Base-by-base conservation (phyloP, 148 eudicot genomes). In the Persicaria tinctoria region DNA sequence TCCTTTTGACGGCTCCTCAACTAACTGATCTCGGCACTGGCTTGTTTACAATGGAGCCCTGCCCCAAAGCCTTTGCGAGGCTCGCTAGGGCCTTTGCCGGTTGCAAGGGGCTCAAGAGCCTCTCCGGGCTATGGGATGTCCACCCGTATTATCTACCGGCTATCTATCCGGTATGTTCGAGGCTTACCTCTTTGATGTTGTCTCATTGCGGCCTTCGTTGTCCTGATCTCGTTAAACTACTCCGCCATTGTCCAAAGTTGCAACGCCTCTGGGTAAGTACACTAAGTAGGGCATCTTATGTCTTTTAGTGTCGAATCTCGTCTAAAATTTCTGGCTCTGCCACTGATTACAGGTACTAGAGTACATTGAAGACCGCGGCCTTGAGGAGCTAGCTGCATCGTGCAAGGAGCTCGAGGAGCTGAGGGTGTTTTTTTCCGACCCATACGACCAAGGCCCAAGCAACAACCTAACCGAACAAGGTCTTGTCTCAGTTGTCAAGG, bases 341-440 rank as follows among this genome's bases (percentile, higher is more conserved):
- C 41, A 32, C 2, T 32, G 41, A 32, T 32, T 5, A 18, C 45
- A 95, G 98, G 96, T 95, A 48, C 82, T 95, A 71, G 98, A 92
- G 77, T 85, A 82, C 83, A 89, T 95, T 57, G 98, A 92, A 86
- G 98, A 95, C 74, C 74, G 82, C 68, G 98, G 98, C 48, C 91
- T 92, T 11, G 87, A 87, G 74, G 80, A 84, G 60, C 80, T 95
- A 55, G 93, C 98, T 18, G 76, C 83, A 11, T 84, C 90, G 8
- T 95, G 98, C 83, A 92, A 92, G 82, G 89, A 92, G 75, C 85
- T 95, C 8, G 84, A 83, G 44, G 97, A 95, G 77, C 80, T 95
- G 41, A 81, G 96, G 46, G 98, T 95, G 16, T 89, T 95, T 62
- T 97, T 93, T 2, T 92, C 98, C 0, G 96, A 95, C 71, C 98